Evolutionary conservation across 108 stramenopile genomes (phyloP).

Genomic region (Pseudonitzschia multiseries): DNA sequence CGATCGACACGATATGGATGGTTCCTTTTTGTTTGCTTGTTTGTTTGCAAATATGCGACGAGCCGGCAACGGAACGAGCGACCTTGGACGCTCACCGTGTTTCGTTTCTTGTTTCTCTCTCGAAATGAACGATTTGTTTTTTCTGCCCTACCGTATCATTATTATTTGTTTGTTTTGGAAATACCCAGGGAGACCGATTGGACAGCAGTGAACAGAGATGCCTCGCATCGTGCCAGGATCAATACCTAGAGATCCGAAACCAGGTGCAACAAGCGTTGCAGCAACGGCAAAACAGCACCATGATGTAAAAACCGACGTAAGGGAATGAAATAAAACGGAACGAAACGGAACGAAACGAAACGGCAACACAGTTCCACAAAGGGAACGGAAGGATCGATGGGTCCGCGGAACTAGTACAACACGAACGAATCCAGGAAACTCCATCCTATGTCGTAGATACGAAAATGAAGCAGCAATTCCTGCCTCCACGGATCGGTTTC

Average conservation of each 20-base stretch:
- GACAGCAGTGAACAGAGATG: conserved; percentile 78
- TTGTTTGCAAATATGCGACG: no score
- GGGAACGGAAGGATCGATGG: no score
- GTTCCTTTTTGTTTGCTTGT: no score
- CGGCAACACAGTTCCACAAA: neutral
- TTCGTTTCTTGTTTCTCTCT: no score
- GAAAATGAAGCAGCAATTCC: neutral
- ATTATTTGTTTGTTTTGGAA: conserved; percentile 3
- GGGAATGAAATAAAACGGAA: neutral
- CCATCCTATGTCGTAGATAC: neutral
- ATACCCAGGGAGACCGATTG: conserved; percentile 61
- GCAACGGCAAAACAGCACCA: conserved; percentile 51
- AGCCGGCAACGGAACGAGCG: no score
- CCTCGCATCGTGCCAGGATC: conserved; percentile 83
- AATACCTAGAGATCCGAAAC: conserved; percentile 73
- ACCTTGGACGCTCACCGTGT: neutral
- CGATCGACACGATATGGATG: neutral
- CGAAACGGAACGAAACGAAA: no score
- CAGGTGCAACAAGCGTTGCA: conserved; percentile 78
- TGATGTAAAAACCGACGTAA: conserved; percentile 5
- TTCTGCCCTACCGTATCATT: no score
- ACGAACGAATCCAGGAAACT: no score
- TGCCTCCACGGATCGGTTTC: neutral
- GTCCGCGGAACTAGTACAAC: no score
- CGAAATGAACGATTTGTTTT: no score